A percentile compares a stretch with the other conserved stretches of the same genome.
Conservation (phyloP, 2,329 filamentous ascomycete species). For the Penicillium sp. region DNA sequence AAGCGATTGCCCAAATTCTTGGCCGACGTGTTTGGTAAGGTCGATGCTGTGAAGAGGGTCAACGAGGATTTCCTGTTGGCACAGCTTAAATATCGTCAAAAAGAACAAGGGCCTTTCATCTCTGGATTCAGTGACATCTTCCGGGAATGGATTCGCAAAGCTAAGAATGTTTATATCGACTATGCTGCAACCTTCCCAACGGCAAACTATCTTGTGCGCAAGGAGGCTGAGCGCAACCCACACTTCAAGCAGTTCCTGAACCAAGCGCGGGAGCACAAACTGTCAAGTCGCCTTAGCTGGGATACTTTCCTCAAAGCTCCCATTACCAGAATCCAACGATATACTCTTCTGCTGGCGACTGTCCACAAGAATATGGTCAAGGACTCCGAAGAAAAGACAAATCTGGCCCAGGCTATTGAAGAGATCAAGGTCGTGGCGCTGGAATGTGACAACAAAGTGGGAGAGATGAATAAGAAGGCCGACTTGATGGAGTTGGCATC, state of each 20-base stretch:
- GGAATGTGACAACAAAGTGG: slow-evolving; percentile 90
- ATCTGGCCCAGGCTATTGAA: slow-evolving; percentile 78
- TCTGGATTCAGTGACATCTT: slow-evolving; percentile 95
- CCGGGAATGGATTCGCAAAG: slow-evolving; percentile 96
- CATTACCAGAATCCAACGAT: slow-evolving; percentile 88
- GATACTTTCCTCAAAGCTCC: slow-evolving; percentile 92
- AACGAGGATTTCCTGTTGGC: slow-evolving; percentile 92
- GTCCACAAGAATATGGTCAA: slow-evolving; percentile 79
- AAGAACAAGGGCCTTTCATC: slow-evolving; percentile 95
- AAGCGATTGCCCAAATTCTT: slow-evolving; percentile 79
- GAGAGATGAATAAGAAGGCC: slow-evolving; percentile 88
- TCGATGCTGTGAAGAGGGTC: slow-evolving; percentile 82
- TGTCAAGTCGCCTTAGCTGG: slow-evolving; percentile 83
- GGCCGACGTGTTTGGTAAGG: slow-evolving; percentile 81
- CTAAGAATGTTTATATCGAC: slow-evolving; percentile 81
- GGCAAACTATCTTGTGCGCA: slow-evolving; percentile 77
- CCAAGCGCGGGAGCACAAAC: slow-evolving; percentile 72
- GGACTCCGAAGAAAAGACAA: slow-evolving; percentile 87
- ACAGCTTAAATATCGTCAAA: slow-evolving; percentile 93
- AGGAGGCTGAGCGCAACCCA: slow-evolving; percentile 80
- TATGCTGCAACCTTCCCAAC: slow-evolving; percentile 87
- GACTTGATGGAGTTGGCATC: slow-evolving; percentile 78
- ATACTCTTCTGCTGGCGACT: slow-evolving; percentile 77
- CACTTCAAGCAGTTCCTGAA: slow-evolving; percentile 85
- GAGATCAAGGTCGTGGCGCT: slow-evolving; percentile 87